Conservation (phyloP, 208 protist genomes). For the Leishmania lainsoni region DNA sequence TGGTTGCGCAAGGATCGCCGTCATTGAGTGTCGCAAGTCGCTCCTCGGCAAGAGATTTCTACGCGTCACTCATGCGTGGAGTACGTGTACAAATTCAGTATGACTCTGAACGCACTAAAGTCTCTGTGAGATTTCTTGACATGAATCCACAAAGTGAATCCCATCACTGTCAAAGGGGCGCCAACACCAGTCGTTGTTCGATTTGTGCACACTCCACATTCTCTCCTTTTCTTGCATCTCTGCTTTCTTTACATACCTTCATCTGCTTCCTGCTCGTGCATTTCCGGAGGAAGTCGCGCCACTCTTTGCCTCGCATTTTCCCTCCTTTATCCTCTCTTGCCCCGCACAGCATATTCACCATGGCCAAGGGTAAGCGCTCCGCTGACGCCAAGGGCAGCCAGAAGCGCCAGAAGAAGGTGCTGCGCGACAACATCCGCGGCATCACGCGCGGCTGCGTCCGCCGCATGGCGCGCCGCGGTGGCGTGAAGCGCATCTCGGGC, state of each 20-base stretch:
- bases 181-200: not conserved
- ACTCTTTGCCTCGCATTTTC: too few relatives aligned
- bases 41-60: not conserved
- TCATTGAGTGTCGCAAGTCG: not conserved
- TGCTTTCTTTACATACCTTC: not conserved
- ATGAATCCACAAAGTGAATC: not conserved
- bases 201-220: not conserved
- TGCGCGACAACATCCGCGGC: slow-evolving; percentile 87
- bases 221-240: not conserved
- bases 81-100: not conserved
- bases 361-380: slow-evolving; percentile 84
- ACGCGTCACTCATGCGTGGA: not conserved
- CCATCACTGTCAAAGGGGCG: not conserved
- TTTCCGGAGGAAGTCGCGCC: too few relatives aligned
- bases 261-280: not conserved
- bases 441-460: slow-evolving; percentile 88
- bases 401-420: slow-evolving; percentile 87
- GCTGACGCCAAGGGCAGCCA: slow-evolving; percentile 67
- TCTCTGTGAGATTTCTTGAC: not conserved
- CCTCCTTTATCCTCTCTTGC: too few relatives aligned
- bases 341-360: slow-evolving; percentile 6
- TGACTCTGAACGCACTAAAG: not conserved
- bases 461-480: slow-evolving; percentile 91
- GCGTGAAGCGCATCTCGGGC: slow-evolving; percentile 90
- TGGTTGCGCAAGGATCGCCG: slow-evolving; percentile 28